Percentiles rank a stretch among this genome's conserved stretches.
These are phyloP conservation scores for Calonectria henricotiae DNA, from an alignment of 2,329 filamentous ascomycete species.

Conservation along the genomic window DNA sequence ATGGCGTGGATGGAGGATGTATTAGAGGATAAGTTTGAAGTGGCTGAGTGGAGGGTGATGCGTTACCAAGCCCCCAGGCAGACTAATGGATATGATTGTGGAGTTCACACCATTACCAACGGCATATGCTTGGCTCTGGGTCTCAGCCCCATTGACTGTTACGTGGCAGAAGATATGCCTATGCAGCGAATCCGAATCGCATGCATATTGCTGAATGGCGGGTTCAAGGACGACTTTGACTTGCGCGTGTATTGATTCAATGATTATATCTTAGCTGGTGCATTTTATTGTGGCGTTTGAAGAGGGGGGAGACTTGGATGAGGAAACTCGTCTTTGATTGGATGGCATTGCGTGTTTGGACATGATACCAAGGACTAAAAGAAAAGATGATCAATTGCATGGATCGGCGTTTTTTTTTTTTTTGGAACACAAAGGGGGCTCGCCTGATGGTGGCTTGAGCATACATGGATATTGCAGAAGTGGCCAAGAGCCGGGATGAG, in stretches of 20 bases:
- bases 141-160: conserved; percentile 66
- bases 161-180: conserved; percentile 70
- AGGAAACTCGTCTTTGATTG: conserved; percentile 30
- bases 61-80: conserved; percentile 71
- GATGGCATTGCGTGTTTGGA: conserved; percentile 43
- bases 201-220: conserved; percentile 77
- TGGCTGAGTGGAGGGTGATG: conserved; percentile 74
- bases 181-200: conserved; percentile 76
- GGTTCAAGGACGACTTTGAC: conserved; percentile 75
- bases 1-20: conserved; percentile 73
- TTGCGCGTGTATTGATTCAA: conserved; percentile 59
- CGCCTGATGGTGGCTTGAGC: conserved; percentile 40
- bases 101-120: conserved; percentile 84
- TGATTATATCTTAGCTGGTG: conserved; percentile 36
- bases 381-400: conserved; percentile 40
- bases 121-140: conserved; percentile 75
- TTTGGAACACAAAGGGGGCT: conserved; percentile 37
- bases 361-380: conserved; percentile 47
- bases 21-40: conserved; percentile 69
- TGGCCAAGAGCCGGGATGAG: not conserved
- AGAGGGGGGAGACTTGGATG: conserved; percentile 25
- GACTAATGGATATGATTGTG: conserved; percentile 81
- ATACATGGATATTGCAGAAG: conserved; percentile 25
- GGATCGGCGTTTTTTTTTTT: conserved; percentile 45
- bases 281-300: conserved; percentile 45